These are phyloP conservation scores for Phytophthora constricta DNA, from an alignment of 352 stramenopile genomes.

Conservation along the genomic window DNA sequence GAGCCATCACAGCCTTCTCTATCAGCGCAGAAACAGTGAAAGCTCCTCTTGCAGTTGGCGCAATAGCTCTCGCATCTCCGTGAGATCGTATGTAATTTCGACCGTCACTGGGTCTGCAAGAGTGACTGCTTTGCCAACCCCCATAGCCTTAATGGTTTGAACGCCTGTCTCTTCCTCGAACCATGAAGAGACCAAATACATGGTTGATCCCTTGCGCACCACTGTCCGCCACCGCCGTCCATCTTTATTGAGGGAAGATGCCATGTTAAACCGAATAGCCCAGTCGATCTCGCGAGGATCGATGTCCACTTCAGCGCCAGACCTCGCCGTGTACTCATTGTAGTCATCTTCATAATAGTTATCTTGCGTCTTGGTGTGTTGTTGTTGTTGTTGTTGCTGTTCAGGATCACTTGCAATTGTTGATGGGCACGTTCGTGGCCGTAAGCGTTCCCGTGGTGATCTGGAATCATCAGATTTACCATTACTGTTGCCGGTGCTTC, in stretches of 20 bases:
- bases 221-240: conserved; percentile 21
- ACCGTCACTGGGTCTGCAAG: conserved; percentile 3
- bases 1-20: conserved; percentile 8
- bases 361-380: conserved; percentile 7
- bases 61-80: conserved; percentile 31
- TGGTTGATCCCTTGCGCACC: conserved; percentile 17
- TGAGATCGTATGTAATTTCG: conserved; percentile 19
- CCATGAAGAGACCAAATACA: conserved; percentile 33
- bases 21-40: conserved; percentile 25
- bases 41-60: conserved; percentile 28
- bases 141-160: conserved; percentile 21
- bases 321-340: conserved; percentile 1
- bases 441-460: conserved; percentile 21
- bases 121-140: conserved; percentile 1
- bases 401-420: conserved; percentile 50
- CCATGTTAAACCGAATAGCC: conserved; percentile 24
- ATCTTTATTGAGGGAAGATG: conserved; percentile 20
- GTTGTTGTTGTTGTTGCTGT: conserved; percentile 7
- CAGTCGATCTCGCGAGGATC: conserved; percentile 19
- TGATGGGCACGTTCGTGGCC: conserved; percentile 59
- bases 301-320: conserved; percentile 15
- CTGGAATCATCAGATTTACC: neutral
- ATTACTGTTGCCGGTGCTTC: conserved; percentile 6
- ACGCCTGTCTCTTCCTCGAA: conserved; percentile 31
- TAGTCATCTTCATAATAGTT: conserved; percentile 27